Evolutionary conservation across 805 yeast genomes (phyloP), one percentile per base, ranked within the genome.

Genomic region (Torulaspora indica): DNA sequence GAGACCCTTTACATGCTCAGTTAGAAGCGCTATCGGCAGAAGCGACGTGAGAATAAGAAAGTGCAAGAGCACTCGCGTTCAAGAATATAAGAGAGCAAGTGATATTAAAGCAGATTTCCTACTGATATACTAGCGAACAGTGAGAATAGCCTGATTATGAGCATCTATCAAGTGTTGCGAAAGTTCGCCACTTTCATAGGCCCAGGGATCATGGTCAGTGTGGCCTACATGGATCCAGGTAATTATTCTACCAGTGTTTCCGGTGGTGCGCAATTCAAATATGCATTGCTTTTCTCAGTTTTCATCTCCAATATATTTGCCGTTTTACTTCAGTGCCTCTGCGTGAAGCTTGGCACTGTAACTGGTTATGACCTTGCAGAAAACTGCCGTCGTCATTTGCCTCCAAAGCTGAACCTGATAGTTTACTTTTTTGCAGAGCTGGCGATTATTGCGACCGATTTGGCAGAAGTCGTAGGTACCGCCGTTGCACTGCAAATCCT

Each of bases 181-280:
- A 82, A 81, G 56, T 85, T 81, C 61, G 63, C 70, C 40, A 67
- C 73, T 49, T 85, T 85, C 58, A 72, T 91, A 7, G 98, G 98
- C 0, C 98, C 98, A 0, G 98, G 98, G 0, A 72, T 93, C 35
- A 79, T 91, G 95, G 95, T 91, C 14, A 76, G 89, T n/a, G 96
- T 91, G 35, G 95, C 97, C 0, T 93, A 90, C 59, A 87, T 93
- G 88, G 98, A 91, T 58, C 98, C 98, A 0, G 98, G 98, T 2
- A 91, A 93, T 65, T 91, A 91, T 66, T 85, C 96, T 9, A 87
- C 97, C 1, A 93, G 93, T 32, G 96, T 91, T 12, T 84, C 93
- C 2, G 93, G 95, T 2, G 95, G 95, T 23, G 85, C 95, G 6
- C 82, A 85, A 35, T 85, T 82, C 62, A 79, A 83, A 58, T 91